Evolutionary conservation across 2,329 filamentous ascomycete genomes (phyloP), one percentile per base, ranked within the genome.

Genomic region (Fusarium illudens): DNA sequence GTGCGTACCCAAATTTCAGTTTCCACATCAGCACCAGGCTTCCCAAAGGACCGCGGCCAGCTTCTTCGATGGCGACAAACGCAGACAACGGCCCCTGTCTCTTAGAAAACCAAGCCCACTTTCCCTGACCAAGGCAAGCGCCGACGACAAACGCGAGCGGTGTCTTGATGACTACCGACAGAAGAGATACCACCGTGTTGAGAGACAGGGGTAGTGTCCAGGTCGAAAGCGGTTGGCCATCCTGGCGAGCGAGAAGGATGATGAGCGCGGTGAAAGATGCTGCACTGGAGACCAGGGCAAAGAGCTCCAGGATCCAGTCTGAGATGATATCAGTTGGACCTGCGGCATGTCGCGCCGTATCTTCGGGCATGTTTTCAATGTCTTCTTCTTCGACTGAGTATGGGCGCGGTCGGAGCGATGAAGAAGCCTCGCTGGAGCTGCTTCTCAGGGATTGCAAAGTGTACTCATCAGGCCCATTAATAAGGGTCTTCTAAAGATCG

Each of bases 11-110:
- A 1, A 55, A 11, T 55, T 39, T 55, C 4, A 60, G 12, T 4
- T 39, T 34, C 19, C 33, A 60, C 7, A 60, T 30, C 2, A 56
- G 20, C 7, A 8, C 4, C 1, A 60, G 10, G 19, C 58, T 49
- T 2, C 58, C 58, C 25, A 60, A 12, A 2, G 58, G 51, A 6
- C 58, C 58, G 2, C 58, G 51, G 6, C 58, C 51, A 15, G 58
- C 51, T 19, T 60, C 58, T 12, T 60, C 58, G 9, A 60, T 56
- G 11, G 58, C 29, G n/a, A 60, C 44, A 5, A 60, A 60, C 6
- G 50, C 19, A 20, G 51, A 49, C 6, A 50, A 9, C 6, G 51
- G 51, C 3, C 58, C 51, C 12, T 56, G 51, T 6, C 42, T 20
- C 9, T 29, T 50, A 13, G 33, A 30, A 11, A 60, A 60, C 51